Evolutionary conservation across 2,329 filamentous ascomycete species (phyloP).

Genomic region (Fusarium sp.): DNA sequence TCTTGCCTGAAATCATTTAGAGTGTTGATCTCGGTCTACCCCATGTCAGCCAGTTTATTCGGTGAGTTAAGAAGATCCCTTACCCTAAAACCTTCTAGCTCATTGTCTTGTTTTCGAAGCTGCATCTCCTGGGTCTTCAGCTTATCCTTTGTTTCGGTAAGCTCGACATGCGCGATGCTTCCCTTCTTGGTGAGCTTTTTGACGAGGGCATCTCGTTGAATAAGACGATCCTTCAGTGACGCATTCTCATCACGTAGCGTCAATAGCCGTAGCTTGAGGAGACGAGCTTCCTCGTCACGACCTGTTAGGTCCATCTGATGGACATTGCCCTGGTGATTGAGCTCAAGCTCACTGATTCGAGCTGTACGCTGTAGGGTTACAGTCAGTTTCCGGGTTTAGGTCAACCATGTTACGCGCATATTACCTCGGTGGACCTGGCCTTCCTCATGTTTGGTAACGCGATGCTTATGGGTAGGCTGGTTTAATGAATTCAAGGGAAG

Average conservation of each 20-base stretch:
- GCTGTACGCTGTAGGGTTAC: conserved; percentile 57
- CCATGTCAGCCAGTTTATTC: conserved; percentile 11
- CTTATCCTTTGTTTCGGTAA: conserved; percentile 60
- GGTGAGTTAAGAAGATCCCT: neutral
- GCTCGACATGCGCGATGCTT: conserved; percentile 57
- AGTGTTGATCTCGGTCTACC: conserved; percentile 77
- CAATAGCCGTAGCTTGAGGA: conserved; percentile 76
- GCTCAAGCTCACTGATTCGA: conserved; percentile 71
- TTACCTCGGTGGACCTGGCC: conserved; percentile 49
- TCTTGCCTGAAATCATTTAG: conserved; percentile 76
- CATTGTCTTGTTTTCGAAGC: conserved; percentile 63
- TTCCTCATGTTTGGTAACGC: conserved; percentile 47
- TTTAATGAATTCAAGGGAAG: neutral
- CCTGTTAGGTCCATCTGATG: conserved; percentile 76
- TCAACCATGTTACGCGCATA: conserved; percentile 41
- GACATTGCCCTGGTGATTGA: conserved; percentile 75
- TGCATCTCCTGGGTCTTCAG: conserved; percentile 62
- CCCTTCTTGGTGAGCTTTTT: conserved; percentile 60
- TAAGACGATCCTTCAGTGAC: conserved; percentile 73
- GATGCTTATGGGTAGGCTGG: conserved; percentile 1
- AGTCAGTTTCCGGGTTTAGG: conserved; percentile 38
- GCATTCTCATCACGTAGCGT: conserved; percentile 82
- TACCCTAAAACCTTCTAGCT: conserved; percentile 65
- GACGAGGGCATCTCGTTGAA: conserved; percentile 70
- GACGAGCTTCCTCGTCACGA: conserved; percentile 81